phyloP scores from a whole-genome alignment of 2,329 filamentous ascomycete species.

The Colletotrichum tanaceti region DNA sequence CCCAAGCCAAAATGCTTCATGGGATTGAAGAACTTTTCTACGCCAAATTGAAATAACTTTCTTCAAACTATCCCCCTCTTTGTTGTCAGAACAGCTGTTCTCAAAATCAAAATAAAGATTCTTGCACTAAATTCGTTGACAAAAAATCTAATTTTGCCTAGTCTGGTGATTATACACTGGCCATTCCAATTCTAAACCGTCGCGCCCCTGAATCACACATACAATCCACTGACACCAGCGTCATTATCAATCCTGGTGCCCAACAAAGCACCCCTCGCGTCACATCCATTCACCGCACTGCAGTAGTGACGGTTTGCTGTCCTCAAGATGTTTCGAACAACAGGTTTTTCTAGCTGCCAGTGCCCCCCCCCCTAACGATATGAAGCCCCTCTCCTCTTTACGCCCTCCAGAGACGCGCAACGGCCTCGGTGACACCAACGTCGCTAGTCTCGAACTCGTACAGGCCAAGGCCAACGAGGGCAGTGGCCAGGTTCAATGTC shows the following conservation, averaged over 20 bases:
- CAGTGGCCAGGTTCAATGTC: slow-evolving; percentile 81
- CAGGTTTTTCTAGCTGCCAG: background rate
- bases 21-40: background rate
- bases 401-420: slow-evolving; percentile 91
- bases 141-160: slow-evolving; percentile 39
- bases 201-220: slow-evolving; percentile 37
- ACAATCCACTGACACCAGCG: slow-evolving; percentile 22
- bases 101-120: background rate
- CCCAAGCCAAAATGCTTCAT: background rate
- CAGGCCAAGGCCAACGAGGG: slow-evolving; percentile 85
- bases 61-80: too few relatives aligned
- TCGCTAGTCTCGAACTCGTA: slow-evolving; percentile 99
- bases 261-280: slow-evolving; percentile 8
- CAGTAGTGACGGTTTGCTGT: background rate
- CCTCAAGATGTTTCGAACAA: background rate
- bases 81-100: background rate
- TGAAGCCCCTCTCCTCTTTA: slow-evolving; percentile 50
- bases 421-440: slow-evolving; percentile 89
- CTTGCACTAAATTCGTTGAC: slow-evolving; percentile 18
- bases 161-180: slow-evolving; percentile 40
- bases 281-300: slow-evolving; percentile 4
- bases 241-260: slow-evolving; percentile 8
- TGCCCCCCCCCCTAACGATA: background rate
- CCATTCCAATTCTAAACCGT: slow-evolving; percentile 40
- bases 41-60: background rate